Evolutionary conservation across 306 rosid genomes (phyloP).

Genomic region (Trichosanthes truncata): DNA sequence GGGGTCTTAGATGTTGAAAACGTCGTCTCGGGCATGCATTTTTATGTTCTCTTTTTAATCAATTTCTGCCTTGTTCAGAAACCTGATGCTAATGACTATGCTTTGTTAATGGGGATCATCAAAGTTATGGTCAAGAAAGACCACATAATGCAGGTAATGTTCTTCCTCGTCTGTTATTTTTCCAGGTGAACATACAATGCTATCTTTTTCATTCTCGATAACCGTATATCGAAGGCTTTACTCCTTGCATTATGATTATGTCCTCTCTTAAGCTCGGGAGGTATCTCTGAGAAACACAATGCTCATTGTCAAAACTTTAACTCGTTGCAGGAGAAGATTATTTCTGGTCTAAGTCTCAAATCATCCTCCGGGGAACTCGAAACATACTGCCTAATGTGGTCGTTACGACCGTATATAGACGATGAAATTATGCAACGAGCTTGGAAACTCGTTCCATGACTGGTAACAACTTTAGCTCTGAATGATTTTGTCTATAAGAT

Average conservation of each 20-base stretch:
- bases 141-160: slow-evolving; percentile 60
- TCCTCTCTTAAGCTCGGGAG: not conserved
- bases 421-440: slow-evolving; percentile 45
- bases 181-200: not conserved
- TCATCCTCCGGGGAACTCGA: slow-evolving; percentile 46
- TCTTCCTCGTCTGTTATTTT: not conserved
- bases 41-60: not conserved
- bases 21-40: not conserved
- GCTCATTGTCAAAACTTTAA: not conserved
- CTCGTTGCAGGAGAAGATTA: slow-evolving; percentile 48
- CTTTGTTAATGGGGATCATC: slow-evolving; percentile 39
- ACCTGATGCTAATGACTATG: slow-evolving; percentile 27
- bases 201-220: not conserved
- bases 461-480: not conserved
- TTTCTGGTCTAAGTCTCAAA: slow-evolving; percentile 45
- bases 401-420: slow-evolving; percentile 41
- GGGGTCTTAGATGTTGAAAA: not conserved
- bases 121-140: slow-evolving; percentile 64
- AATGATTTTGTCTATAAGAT: not conserved
- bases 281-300: not conserved
- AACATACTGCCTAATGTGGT: slow-evolving; percentile 72
- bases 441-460: slow-evolving; percentile 40
- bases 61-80: not conserved
- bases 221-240: not conserved
- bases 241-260: not conserved